Base-by-base conservation (phyloP, 2,329 filamentous ascomycete species). In the Neonectria ditissima region DNA sequence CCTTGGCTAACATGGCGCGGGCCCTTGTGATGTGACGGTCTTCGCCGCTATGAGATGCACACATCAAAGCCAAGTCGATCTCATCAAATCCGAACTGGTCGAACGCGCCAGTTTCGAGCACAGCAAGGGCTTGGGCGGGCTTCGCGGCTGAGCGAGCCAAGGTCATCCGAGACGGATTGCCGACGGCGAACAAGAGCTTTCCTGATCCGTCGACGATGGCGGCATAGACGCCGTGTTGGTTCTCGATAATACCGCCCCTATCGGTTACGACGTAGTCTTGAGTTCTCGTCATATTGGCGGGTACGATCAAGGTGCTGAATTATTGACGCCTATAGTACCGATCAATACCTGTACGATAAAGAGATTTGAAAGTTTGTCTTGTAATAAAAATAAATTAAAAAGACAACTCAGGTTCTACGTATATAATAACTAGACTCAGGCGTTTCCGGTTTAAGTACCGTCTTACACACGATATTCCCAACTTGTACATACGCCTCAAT, bases 1-100 rank as follows among this genome's bases (percentile, higher is more conserved):
- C 71, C 51, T 78, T 80, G 5, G 18, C 63, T 5, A 85, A 66
- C 74, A 84, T 84, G 0, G 16, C 43, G 6, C 64, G 69, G 2
- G 81, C 78, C 2, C 80, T 79, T 0, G 60, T 13, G 26, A 82
- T 67, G 56, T 84, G 82, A 11, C 73, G 63, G 0, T 79, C 74
- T 65, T 85, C 81, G 55, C 78, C 79, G 64, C 67, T 84, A 62
- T 85, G 81, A 0, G 82, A 84, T 3, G 81, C 81, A 60, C 82
- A 83, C 74, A 82, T 80, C 1, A 84, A 69, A 1, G 81, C 83
- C 2, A 85, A 63, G 34, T 84, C 82, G 3, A 72, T 77, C 2
- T 79, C 75, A 18, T 80, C 73, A 24, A 83, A 78, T 1, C 68
- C 68, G 54, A 73, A 80, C 9, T 70, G 60, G 2, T 82, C 77